Percentiles rank a stretch among this genome's conserved stretches.
phyloP scores from a whole-genome alignment of 176 grass and related monocot genomes.

The Thalia dealbata region DNA sequence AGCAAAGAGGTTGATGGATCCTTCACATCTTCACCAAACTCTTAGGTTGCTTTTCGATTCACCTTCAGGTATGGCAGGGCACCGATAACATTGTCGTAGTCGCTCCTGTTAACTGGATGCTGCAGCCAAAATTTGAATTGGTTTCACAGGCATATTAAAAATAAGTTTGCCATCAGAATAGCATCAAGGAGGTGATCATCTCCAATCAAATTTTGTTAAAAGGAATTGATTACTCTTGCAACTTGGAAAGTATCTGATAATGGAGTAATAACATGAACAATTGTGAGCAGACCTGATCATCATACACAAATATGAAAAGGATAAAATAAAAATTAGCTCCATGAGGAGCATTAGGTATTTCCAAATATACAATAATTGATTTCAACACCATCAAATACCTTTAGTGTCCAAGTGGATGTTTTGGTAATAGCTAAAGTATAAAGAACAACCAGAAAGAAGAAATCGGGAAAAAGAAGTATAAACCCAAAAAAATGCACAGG shows the following conservation, averaged over 20 bases:
- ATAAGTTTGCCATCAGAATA: neutral
- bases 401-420: neutral
- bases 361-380: too few species aligned
- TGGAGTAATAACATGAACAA: neutral
- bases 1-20: neutral
- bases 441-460: neutral
- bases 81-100: slow-evolving; percentile 70
- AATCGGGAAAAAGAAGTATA: neutral
- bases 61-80: slow-evolving; percentile 87
- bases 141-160: neutral
- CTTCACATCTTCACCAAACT: neutral
- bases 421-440: neutral
- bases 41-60: slow-evolving; percentile 67
- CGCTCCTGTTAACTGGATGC: slow-evolving; percentile 71
- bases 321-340: neutral
- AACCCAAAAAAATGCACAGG: neutral
- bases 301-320: neutral
- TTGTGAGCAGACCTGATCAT: neutral
- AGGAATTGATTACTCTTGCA: too few species aligned
- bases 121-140: slow-evolving; percentile 25
- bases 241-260: neutral
- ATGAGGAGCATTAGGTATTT: neutral
- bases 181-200: neutral
- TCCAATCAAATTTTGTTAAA: neutral
- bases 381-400: too few species aligned